A percentile compares a stretch with the other conserved stretches of the same genome.
phyloP scores from a whole-genome alignment of 257 asterid genomes.

The Plectranthus barbatus region DNA sequence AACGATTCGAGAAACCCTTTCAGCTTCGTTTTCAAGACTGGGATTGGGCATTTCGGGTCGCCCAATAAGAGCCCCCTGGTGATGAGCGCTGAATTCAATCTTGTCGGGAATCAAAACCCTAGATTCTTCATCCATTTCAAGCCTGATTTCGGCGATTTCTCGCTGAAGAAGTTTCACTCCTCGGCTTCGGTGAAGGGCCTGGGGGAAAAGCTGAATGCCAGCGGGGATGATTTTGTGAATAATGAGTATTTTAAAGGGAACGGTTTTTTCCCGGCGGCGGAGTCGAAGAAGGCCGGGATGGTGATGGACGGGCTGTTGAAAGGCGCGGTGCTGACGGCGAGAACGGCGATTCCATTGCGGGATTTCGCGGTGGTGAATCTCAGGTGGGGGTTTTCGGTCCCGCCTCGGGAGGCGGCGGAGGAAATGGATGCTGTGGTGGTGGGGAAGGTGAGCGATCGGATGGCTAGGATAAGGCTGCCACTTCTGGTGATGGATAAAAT shows the following conservation, averaged over 20 bases:
- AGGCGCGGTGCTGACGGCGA: constrained; percentile 63
- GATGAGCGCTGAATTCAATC: constrained; percentile 84
- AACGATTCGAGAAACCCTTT: constrained; percentile 72
- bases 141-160: constrained; percentile 78
- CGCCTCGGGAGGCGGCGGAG: constrained; percentile 33
- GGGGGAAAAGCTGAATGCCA: constrained; percentile 20
- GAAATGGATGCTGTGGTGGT: constrained; percentile 49
- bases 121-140: constrained; percentile 75
- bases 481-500: constrained; percentile 79
- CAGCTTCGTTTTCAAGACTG: constrained; percentile 68
- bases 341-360: constrained; percentile 52
- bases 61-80: constrained; percentile 76
- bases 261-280: constrained; percentile 36
- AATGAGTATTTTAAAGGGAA: constrained; percentile 6
- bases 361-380: constrained; percentile 51
- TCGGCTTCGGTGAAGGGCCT: constrained; percentile 28
- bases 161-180: constrained; percentile 57
- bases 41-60: constrained; percentile 81
- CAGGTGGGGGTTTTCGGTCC: constrained; percentile 86
- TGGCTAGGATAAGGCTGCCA: constrained; percentile 45
- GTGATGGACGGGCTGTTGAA: constrained; percentile 36
- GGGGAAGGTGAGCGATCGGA: constrained; percentile 28
- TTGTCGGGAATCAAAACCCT: constrained; percentile 62
- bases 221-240: constrained; percentile 18
- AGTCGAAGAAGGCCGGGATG: constrained; percentile 44